These are phyloP conservation scores for Penicillium olsonii DNA, from an alignment of 2,329 filamentous ascomycete species.

Conservation along the genomic window DNA sequence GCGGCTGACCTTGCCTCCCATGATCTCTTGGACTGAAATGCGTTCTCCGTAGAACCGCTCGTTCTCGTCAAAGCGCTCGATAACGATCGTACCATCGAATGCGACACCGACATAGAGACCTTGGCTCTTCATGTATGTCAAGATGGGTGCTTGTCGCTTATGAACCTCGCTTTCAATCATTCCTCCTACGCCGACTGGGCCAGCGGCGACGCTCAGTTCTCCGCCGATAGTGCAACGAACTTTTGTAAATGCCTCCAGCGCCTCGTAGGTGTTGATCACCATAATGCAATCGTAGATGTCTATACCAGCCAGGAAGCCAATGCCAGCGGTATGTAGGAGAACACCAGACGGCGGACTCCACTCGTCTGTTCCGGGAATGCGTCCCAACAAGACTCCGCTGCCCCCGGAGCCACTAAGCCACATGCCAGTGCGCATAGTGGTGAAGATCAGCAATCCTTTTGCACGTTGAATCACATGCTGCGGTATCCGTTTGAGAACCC, in stretches of 20 bases:
- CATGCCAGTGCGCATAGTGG: conserved; percentile 88
- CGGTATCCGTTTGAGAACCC: conserved; percentile 79
- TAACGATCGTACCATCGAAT: conserved; percentile 82
- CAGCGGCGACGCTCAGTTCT: conserved; percentile 74
- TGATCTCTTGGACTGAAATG: conserved; percentile 63
- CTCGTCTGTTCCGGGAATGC: conserved; percentile 74
- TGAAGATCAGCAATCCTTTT: conserved; percentile 89
- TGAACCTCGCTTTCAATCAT: conserved; percentile 69
- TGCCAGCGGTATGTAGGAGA: conserved; percentile 81
- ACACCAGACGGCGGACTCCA: conserved; percentile 93
- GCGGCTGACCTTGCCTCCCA: conserved; percentile 59
- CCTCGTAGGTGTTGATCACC: conserved; percentile 83
- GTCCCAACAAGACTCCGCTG: conserved; percentile 82
- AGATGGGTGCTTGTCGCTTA: conserved; percentile 70
- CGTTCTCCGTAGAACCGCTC: conserved; percentile 76
- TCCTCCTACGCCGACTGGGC: conserved; percentile 75
- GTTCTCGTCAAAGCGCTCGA: conserved; percentile 86
- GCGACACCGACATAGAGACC: conserved; percentile 87
- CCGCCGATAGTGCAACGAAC: conserved; percentile 77
- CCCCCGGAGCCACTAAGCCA: conserved; percentile 92
- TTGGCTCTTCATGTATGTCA: conserved; percentile 84
- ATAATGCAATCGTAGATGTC: conserved; percentile 96
- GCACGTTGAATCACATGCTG: conserved; percentile 82
- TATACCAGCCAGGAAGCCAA: conserved; percentile 87
- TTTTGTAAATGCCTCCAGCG: conserved; percentile 80